Evolutionary conservation across 139 green algal genomes (phyloP), one percentile per base, ranked within the genome.

Genomic region (Trebouxia sp.): DNA sequence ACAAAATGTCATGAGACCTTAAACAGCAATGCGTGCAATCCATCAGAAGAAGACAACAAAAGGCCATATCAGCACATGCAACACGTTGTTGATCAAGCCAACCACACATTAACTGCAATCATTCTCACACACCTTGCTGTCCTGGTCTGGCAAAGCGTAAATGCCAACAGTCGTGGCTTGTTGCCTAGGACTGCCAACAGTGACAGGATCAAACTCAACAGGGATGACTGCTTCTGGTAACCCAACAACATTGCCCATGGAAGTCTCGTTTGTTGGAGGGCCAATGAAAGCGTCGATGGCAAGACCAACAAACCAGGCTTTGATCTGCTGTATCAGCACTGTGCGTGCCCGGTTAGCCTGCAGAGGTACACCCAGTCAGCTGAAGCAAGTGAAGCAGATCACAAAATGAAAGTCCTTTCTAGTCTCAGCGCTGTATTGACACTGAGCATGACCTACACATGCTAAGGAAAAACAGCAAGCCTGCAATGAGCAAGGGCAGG

Each of bases 201-300:
- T 1, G 3, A 78, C 42, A 32, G 43, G 65, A 3, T 11, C 20
- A 28, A 78, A 69, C 15, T 48, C 66, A 3, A 83, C 45, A 42
- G 78, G 78, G 11, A 83, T 53, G 41, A 69, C 77, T 9, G 48
- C 30, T 7, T 72, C 55, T 3, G 78, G 78, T 7, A 83, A 20
- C 12, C 55, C 28, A 3, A 67, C 78, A 15, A 83, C 42, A 51
- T 83, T 83, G 12, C 43, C 47, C 78, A 83, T 77, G 3, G 65
- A 72, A 0, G 55, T 38, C 20, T 83, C 42, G 30, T 77, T 53
- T 43, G 35, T 78, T 14, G 65, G 30, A 43, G 70, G 70, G 24
- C 43, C 78, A 50, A 83, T 77, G 43, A 83, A 83, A 10, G 65
- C 78, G 42, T 83, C 78, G n/a, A 83, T 50, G 5, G 65, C 65